These are phyloP conservation scores for Coprinopsis strossmayeri DNA, from an alignment of 768 basidiomycete genomes.

Conservation along the genomic window DNA sequence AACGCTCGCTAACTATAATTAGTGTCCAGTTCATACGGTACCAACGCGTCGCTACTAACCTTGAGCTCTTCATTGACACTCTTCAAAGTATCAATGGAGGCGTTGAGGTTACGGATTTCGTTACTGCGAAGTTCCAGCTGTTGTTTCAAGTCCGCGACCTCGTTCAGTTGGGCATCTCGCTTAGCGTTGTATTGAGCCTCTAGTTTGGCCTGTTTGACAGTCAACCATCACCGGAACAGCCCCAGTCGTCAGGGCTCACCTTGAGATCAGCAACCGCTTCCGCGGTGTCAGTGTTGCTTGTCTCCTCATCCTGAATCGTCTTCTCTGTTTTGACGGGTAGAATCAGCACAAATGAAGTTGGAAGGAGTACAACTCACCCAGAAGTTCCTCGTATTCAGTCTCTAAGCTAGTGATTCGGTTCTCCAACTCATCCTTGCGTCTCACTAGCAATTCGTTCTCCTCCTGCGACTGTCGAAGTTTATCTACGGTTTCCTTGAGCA, in stretches of 20 bases:
- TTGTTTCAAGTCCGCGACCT: constrained; percentile 81
- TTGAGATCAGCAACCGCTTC: constrained; percentile 90
- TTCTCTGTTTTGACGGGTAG: constrained; percentile 55
- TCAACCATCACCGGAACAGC: too few species aligned
- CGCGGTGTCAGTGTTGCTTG: constrained; percentile 72
- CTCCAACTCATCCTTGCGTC: constrained; percentile 86
- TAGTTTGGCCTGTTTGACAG: constrained; percentile 68
- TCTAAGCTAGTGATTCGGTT: constrained; percentile 73
- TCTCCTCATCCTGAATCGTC: constrained; percentile 85
- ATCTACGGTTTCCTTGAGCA: constrained; percentile 86
- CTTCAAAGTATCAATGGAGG: constrained; percentile 87
- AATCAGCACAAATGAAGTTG: background rate
- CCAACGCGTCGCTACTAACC: constrained; percentile 37
- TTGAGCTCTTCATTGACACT: constrained; percentile 97
- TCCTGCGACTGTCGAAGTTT: constrained; percentile 85
- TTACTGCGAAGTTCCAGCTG: constrained; percentile 80
- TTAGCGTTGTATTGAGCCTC: constrained; percentile 92
- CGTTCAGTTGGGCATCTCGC: constrained; percentile 81
- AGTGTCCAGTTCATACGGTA: constrained; percentile 2
- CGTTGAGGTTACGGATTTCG: constrained; percentile 79
- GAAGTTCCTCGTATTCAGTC: constrained; percentile 92
- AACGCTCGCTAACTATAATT: constrained; percentile 71
- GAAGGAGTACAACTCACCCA: constrained; percentile 50
- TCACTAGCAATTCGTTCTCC: constrained; percentile 79
- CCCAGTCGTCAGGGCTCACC: constrained; percentile 33